Conservation (phyloP, 805 yeast genomes). For the Ogataea minuta region DNA sequence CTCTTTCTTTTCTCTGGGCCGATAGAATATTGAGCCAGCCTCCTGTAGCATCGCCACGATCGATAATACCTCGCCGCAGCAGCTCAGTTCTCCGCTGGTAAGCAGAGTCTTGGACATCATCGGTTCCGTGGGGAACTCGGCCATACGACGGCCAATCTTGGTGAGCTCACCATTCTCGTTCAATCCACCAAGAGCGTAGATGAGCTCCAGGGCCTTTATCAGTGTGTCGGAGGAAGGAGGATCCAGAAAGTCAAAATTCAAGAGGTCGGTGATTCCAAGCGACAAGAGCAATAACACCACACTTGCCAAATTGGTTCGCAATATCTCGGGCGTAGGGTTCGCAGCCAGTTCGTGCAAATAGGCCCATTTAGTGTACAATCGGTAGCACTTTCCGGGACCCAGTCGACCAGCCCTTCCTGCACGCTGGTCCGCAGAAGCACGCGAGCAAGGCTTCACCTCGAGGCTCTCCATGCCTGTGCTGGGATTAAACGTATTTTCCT, state of each 20-base stretch:
- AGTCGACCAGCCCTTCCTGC: conserved; percentile 99
- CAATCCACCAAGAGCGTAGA: conserved; percentile 86
- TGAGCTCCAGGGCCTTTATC: conserved; percentile 70
- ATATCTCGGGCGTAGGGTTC: conserved; percentile 89
- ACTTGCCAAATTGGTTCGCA: conserved; percentile 74
- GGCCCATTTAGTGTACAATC: conserved; percentile 83
- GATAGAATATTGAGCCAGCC: conserved; percentile 62
- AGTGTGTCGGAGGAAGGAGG: conserved; percentile 76
- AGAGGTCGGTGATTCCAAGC: conserved; percentile 78
- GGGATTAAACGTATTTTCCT: conserved; percentile 87
- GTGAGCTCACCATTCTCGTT: conserved; percentile 79
- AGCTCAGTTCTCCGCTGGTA: conserved; percentile 56
- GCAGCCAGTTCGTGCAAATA: conserved; percentile 73
- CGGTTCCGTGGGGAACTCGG: conserved; percentile 90
- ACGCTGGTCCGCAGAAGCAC: conserved; percentile 94
- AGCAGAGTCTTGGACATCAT: conserved; percentile 77
- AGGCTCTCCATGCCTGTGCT: conserved; percentile 85
- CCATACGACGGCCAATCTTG: conserved; percentile 76
- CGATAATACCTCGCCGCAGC: conserved; percentile 66
- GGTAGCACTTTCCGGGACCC: conserved; percentile 92
- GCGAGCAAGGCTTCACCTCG: conserved; percentile 83
- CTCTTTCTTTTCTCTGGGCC: conserved; percentile 66
- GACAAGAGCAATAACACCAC: conserved; percentile 77
- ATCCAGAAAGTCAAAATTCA: conserved; percentile 88
- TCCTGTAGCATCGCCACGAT: conserved; percentile 84